Conservation (phyloP, 2,329 filamentous ascomycete species). For the Immersiporthe knoxdaviesiana region DNA sequence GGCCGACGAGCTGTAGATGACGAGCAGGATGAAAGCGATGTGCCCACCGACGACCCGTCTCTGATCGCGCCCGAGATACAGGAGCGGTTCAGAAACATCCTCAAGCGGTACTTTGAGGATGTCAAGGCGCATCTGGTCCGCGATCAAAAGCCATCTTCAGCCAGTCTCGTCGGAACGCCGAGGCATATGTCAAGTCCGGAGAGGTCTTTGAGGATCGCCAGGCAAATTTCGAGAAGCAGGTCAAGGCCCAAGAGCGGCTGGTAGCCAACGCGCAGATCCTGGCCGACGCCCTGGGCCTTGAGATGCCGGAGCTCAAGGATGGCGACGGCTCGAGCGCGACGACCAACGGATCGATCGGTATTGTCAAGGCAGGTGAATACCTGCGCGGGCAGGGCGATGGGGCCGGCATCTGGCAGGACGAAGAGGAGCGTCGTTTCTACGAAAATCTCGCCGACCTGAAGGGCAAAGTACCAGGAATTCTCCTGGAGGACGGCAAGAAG, state of each 20-base stretch:
- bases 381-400: conserved; percentile 87
- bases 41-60: conserved; percentile 65
- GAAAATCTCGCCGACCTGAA: conserved; percentile 95
- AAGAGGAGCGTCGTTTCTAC: conserved; percentile 96
- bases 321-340: conserved; percentile 70
- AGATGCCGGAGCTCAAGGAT: conserved; percentile 93
- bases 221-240: conserved; percentile 90
- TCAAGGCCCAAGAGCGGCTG: conserved; percentile 90
- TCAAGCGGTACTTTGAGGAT: conserved; percentile 89
- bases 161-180: conserved; percentile 92
- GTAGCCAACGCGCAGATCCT: conserved; percentile 88
- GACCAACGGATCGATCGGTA: conserved; percentile 79
- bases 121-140: conserved; percentile 85
- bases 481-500: conserved; percentile 93
- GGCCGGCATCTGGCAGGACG: conserved; percentile 96
- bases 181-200: conserved; percentile 97
- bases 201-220: conserved; percentile 98
- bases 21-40: conserved; percentile 55
- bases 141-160: conserved; percentile 89
- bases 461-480: conserved; percentile 90
- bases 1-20: conserved; percentile 84
- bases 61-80: conserved; percentile 77
- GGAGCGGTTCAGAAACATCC: conserved; percentile 81
- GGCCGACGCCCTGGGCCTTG: conserved; percentile 82
- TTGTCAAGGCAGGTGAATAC: conserved; percentile 94